Evolutionary conservation across 1,139 yeast genomes (phyloP), one percentile per base, ranked within the genome.

Genomic region (Suhomyces choctaworum): DNA sequence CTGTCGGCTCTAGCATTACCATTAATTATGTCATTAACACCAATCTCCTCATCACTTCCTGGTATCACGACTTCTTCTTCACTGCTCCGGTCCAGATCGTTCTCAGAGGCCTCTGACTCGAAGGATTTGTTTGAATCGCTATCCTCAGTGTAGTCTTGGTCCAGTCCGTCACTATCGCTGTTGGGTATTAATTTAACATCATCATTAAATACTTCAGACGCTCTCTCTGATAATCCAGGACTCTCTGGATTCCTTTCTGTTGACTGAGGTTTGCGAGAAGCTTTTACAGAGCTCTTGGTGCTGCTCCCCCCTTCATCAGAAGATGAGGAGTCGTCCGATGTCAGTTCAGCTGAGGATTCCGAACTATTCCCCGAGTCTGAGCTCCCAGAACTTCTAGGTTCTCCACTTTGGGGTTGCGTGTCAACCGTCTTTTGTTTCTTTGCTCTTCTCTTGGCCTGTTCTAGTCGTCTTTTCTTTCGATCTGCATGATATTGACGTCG

Each of bases 1-100:
- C n/a, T 43, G 23, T 45, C 31, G 10, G 20, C 34, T 10, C 21
- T 36, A 25, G 23, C 15, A 13, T 31, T 31, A 12, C 20, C 29
- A 10, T 14, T 21, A 16, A 12, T 21, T 14, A 15, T 14, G 16
- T 21, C 21, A 16, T 16, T 22, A 15, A 7, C n/a, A 5, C 7
- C 23, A 10, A 19, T 11, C 2, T 12, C 22, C 10, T n/a, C 22
- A 8, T 17, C 20, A 17, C 8, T 17, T 7, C 6, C 8, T 17
- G 20, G 20, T 17, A 8, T 7, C 8, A 8, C 20, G 6, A 8
- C 20, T 7, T 17, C 20, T 7, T 6, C 6, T 6, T 17, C 20
- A 17, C 8, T 17, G 8, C 20, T 17, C 7, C 8, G 6, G 7
- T 17, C 20, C 6, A 8, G 8, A 17, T 17, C 20, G 8, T 8